Base-by-base conservation (phyloP, 106 monocot species). In the Vanilla planifolia region DNA sequence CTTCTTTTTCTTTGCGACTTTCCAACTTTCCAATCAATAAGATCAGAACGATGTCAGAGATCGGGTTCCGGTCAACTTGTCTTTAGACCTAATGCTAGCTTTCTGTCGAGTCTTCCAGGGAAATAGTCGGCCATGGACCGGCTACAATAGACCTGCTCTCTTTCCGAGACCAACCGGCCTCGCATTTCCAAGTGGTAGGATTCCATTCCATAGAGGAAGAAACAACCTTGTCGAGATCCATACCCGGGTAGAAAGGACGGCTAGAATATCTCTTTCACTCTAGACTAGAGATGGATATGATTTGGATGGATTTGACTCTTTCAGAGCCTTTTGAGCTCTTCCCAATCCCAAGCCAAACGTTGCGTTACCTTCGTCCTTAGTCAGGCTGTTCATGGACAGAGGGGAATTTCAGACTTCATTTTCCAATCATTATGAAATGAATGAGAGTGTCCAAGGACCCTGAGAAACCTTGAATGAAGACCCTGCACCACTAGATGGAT, bases 191-290 rank as follows among this genome's bases (percentile, higher is more conserved):
- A 42, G 42, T 42, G 42, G 1, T 42, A 42, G 42, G 42, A 42
- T 42, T 42, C 42, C 4, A 42, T 42, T 42, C 1, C 42, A 42
- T 42, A 42, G 42, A 42, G 42, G 42, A n/a, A n/a, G n/a, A n/a
- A n/a, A n/a, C 11, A 42, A 42, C 42, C 42, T 42, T 42, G 42
- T 42, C 42, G 42, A 42, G 42, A 42, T 1, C 42, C 42, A 42
- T 42, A 42, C 42, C 42, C 42, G 42, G 42, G 42, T 42, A 42
- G 42, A 42, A 42, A 42, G 42, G 42, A 42, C 9, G 42, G 42
- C 42, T 42, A 42, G 42, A 42, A 42, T 42, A 42, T 42, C 42
- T 42, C 42, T 42, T 42, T 42, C 42, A 42, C 43, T 43, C 43
- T 43, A 43, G 43, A 43, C n/a, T n/a, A n/a, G n/a, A n/a, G 43